These are phyloP conservation scores for Pleurotus pulmonarius DNA, from an alignment of 768 basidiomycete genomes.

Conservation along the genomic window DNA sequence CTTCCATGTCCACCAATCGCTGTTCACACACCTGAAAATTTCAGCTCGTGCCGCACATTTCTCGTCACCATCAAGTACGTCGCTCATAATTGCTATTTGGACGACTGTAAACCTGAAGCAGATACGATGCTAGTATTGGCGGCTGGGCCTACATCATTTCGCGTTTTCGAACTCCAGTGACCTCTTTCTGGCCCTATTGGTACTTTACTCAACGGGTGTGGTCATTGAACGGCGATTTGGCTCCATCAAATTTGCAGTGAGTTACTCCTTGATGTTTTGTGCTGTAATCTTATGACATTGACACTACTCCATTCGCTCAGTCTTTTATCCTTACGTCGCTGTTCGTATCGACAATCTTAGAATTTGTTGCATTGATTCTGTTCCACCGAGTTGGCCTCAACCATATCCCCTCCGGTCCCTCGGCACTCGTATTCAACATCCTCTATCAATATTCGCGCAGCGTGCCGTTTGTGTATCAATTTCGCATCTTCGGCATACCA, in stretches of 20 bases:
- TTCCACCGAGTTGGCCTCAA: conserved; percentile 70
- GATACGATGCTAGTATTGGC: conserved; percentile 69
- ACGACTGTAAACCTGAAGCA: conserved; percentile 26
- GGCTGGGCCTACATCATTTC: conserved; percentile 67
- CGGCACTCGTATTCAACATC: conserved; percentile 73
- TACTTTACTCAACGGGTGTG: conserved; percentile 69
- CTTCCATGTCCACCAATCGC: too few relatives aligned
- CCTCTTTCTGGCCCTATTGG: conserved; percentile 68
- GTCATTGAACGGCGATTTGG: conserved; percentile 85
- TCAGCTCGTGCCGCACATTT: conserved; percentile 84
- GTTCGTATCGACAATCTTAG: conserved; percentile 61
- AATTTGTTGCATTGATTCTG: conserved; percentile 62
- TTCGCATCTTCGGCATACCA: conserved; percentile 69
- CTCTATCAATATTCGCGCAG: conserved; percentile 81
- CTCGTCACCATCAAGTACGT: conserved; percentile 82
- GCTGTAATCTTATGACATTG: background rate
- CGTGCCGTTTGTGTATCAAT: conserved; percentile 73
- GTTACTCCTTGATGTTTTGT: conserved; percentile 16
- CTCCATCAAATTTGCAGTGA: conserved; percentile 80
- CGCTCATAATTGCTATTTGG: conserved; percentile 6
- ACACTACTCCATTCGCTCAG: conserved; percentile 33
- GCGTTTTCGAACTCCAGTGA: conserved; percentile 85
- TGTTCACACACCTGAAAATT: background rate
- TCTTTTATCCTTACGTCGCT: conserved; percentile 74
- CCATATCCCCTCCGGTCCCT: conserved; percentile 71